A percentile compares a stretch with the other conserved stretches of the same genome.
These are phyloP conservation scores for Trichocomaceae sp. DNA, from an alignment of 2,329 filamentous ascomycete genomes.

Conservation along the genomic window DNA sequence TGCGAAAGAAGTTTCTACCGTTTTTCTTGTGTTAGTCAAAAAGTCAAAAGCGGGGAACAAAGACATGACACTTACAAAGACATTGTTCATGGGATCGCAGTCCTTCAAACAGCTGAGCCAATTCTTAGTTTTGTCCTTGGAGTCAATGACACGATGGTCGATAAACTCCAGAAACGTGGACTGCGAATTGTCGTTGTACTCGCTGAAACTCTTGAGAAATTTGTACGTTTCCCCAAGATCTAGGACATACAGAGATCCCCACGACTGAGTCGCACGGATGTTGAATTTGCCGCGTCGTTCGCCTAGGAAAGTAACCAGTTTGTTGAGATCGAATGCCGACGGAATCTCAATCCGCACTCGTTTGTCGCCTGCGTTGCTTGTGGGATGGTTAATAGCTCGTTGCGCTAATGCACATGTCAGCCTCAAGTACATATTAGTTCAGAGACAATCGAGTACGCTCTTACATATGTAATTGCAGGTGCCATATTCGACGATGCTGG, in stretches of 20 bases:
- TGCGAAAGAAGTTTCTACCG: slow-evolving; percentile 35
- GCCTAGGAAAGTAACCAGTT: slow-evolving; percentile 32
- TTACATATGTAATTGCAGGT: slow-evolving; percentile 43
- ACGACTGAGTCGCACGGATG: slow-evolving; percentile 38
- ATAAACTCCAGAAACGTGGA: slow-evolving; percentile 41
- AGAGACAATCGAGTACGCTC: slow-evolving; percentile 11
- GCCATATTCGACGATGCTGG: slow-evolving; percentile 39
- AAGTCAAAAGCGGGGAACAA: neutral
- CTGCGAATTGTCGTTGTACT: slow-evolving; percentile 32
- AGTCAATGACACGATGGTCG: slow-evolving; percentile 38
- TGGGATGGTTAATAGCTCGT: slow-evolving; percentile 39
- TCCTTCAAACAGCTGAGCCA: slow-evolving; percentile 38
- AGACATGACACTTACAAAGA: slow-evolving; percentile 29
- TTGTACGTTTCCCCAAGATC: slow-evolving; percentile 37
- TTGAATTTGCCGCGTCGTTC: slow-evolving; percentile 38
- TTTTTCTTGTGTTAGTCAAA: neutral
- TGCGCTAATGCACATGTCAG: slow-evolving; percentile 26
- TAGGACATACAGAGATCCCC: slow-evolving; percentile 37
- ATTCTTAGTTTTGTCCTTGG: slow-evolving; percentile 40
- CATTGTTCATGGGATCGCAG: slow-evolving; percentile 35
- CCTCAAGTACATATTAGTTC: neutral
- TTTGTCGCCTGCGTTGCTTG: slow-evolving; percentile 25
- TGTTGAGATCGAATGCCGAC: slow-evolving; percentile 33
- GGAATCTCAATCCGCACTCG: slow-evolving; percentile 38
- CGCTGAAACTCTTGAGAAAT: slow-evolving; percentile 33